Percentiles rank a stretch among this genome's conserved stretches.
phyloP scores from a whole-genome alignment of 2,329 filamentous ascomycete genomes.

The Colletotrichum siamense region DNA sequence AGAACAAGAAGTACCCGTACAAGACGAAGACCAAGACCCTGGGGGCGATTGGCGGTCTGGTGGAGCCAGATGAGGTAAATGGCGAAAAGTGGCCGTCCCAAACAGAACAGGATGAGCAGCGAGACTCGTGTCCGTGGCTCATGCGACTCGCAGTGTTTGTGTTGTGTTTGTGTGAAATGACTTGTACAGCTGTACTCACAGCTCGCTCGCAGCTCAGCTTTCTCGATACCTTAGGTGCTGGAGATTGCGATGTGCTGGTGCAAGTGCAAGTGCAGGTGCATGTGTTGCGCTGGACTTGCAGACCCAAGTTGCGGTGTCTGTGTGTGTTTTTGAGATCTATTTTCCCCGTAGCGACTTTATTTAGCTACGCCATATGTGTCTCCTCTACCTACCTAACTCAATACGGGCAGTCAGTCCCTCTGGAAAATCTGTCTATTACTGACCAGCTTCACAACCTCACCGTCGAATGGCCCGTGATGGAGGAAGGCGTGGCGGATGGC shows the following conservation, averaged over 20 bases:
- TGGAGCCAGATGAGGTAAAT: constrained; percentile 21
- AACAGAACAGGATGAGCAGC: background rate
- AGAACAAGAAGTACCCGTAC: background rate
- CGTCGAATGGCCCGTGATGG: background rate
- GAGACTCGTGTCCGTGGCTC: background rate
- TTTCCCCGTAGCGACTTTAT: background rate
- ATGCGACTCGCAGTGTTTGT: background rate
- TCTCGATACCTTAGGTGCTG: background rate
- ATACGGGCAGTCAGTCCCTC: background rate
- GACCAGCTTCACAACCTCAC: background rate
- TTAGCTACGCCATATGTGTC: background rate
- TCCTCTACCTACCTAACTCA: background rate
- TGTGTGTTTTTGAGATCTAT: background rate
- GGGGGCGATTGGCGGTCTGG: constrained; percentile 11
- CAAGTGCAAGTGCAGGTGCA: background rate
- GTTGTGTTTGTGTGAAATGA: background rate
- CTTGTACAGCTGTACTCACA: background rate
- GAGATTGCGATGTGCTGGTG: background rate
- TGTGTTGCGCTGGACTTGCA: background rate
- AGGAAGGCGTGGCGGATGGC: background rate
- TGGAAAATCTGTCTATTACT: background rate
- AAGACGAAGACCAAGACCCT: background rate
- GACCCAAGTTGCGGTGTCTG: background rate
- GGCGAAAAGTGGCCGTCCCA: constrained; percentile 12
- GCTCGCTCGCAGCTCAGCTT: background rate